Conservation (phyloP, 2,329 filamentous ascomycete genomes). For the Fusarium keratoplasticum region DNA sequence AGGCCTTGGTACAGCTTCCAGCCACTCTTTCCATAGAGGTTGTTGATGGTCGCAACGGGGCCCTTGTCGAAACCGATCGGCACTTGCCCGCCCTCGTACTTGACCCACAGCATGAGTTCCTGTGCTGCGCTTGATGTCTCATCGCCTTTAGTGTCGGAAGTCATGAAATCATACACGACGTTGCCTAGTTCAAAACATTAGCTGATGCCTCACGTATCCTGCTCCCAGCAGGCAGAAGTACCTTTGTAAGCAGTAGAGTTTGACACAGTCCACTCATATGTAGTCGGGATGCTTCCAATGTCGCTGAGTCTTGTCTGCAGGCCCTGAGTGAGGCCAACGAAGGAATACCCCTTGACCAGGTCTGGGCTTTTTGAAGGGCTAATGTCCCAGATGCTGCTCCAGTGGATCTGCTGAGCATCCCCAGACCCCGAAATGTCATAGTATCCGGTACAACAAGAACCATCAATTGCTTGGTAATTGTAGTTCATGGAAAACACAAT, state of each 20-base stretch:
- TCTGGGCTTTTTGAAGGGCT: constrained; percentile 1
- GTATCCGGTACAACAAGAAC: constrained; percentile 27
- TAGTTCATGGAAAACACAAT: constrained; percentile 38
- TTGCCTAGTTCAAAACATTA: constrained; percentile 1
- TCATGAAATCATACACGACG: constrained; percentile 37
- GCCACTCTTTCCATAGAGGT: constrained; percentile 27
- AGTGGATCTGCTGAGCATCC: constrained; percentile 2
- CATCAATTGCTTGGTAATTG: constrained; percentile 27
- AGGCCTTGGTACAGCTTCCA: constrained; percentile 35
- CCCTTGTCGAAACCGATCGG: constrained; percentile 30
- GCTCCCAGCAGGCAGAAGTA: neutral
- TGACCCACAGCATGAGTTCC: constrained; percentile 36
- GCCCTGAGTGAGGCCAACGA: constrained; percentile 28
- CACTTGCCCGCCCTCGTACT: constrained; percentile 25
- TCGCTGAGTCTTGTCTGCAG: constrained; percentile 21
- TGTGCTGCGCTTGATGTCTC: constrained; percentile 14
- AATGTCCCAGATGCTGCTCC: constrained; percentile 34
- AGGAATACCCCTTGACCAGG: constrained; percentile 31
- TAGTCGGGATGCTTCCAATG: constrained; percentile 24
- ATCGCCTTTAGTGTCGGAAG: constrained; percentile 31
- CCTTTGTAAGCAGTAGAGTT: constrained; percentile 33
- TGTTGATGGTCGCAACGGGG: constrained; percentile 26
- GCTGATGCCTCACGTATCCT: neutral
- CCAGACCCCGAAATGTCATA: constrained; percentile 19
- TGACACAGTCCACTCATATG: constrained; percentile 12